Conservation (phyloP, 192 early-diverging fungal genomes). For the Anaeromyces robustus region DNA sequence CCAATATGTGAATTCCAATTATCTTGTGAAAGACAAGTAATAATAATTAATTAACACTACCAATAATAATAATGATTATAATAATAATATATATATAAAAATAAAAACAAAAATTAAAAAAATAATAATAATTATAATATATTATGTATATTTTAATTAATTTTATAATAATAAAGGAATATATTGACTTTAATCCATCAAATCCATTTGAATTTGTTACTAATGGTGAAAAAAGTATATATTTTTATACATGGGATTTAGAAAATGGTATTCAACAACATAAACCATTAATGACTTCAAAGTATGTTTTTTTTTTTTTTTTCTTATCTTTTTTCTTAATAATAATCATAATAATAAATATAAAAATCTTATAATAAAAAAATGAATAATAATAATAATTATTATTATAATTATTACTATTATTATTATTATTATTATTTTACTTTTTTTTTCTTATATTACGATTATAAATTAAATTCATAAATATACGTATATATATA, state of each 20-base stretch:
- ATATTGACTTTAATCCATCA: conserved; percentile 24
- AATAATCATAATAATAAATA: no score
- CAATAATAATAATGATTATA: not conserved
- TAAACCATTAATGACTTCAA: conserved; percentile 18
- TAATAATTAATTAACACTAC: not conserved
- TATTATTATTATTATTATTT: not conserved
- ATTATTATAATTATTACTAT: not conserved
- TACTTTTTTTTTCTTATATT: no score
- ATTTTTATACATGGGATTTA: conserved; percentile 23
- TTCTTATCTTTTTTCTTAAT: no score
- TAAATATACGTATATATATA: not conserved
- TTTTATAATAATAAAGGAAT: conserved; percentile 11
- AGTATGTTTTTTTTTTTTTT: no score
- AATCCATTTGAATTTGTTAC: conserved; percentile 27
- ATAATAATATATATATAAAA: not conserved
- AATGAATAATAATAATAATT: not conserved
- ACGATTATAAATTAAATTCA: not conserved
- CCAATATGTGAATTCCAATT: conserved; percentile 15
- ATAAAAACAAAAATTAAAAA: not conserved
- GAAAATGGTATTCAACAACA: conserved; percentile 18
- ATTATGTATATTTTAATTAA: not conserved
- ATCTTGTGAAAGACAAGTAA: conserved; percentile 25
- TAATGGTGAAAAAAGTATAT: conserved; percentile 16
- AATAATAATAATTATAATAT: no score
- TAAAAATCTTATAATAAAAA: no score